A percentile compares a stretch with the other conserved stretches of the same genome.
Conservation (phyloP, 2,329 filamentous ascomycete species). For the Colletotrichum spaethianum region DNA sequence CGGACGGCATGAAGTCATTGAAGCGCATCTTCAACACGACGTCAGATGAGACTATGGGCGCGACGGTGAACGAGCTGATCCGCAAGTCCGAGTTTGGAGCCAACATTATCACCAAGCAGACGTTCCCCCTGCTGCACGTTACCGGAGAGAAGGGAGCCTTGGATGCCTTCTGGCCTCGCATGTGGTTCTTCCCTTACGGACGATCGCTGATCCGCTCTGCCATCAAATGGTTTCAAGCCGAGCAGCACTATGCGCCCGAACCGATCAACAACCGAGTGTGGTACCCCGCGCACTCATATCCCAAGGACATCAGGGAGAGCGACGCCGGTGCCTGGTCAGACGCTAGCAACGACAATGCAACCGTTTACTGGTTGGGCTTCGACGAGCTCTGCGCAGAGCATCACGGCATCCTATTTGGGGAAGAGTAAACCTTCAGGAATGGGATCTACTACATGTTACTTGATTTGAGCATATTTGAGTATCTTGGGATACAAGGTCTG, state of each 20-base stretch:
- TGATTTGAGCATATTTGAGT: conserved; percentile 16
- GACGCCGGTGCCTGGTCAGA: conserved; percentile 42
- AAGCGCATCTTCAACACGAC: conserved; percentile 50
- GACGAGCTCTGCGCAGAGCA: conserved; percentile 39
- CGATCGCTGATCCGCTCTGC: conserved; percentile 49
- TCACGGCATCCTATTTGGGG: conserved; percentile 36
- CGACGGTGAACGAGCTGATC: conserved; percentile 50
- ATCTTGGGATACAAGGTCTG: conserved; percentile 26
- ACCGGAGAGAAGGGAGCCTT: conserved; percentile 54
- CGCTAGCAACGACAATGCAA: conserved; percentile 38
- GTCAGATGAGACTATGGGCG: conserved; percentile 46
- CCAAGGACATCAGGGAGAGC: conserved; percentile 29
- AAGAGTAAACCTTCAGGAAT: conserved; percentile 17
- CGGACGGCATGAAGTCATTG: conserved; percentile 48
- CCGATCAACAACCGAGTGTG: conserved; percentile 52
- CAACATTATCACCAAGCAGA: conserved; percentile 55
- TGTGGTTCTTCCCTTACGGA: conserved; percentile 57
- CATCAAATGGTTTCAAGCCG: conserved; percentile 45
- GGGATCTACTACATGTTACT: neutral
- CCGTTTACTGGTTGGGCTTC: conserved; percentile 39
- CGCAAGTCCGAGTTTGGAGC: conserved; percentile 51
- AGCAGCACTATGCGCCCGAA: conserved; percentile 45
- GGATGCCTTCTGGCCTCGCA: conserved; percentile 49
- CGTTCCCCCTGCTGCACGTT: conserved; percentile 56
- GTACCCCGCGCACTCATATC: conserved; percentile 43